Percentiles rank a stretch among this genome's conserved stretches.
These are phyloP conservation scores for Perilla frutescens DNA, from an alignment of 257 asterid species.

Conservation along the genomic window DNA sequence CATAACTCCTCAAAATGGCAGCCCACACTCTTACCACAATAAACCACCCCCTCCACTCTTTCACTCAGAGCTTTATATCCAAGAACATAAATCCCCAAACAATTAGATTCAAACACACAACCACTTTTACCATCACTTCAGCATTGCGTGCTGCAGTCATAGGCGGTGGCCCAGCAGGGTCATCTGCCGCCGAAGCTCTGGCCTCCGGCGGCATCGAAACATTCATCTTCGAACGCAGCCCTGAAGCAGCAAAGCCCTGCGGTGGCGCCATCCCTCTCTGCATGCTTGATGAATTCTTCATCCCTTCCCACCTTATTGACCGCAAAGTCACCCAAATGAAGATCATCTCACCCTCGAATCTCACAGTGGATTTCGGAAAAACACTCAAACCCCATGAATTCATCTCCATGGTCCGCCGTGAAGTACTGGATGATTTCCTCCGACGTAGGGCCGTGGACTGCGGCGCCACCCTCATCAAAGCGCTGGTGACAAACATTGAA, in stretches of 20 bases:
- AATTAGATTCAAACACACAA: conserved; percentile 30
- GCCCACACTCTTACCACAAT: conserved; percentile 45
- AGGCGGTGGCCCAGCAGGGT: conserved; percentile 93
- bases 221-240: conserved; percentile 81
- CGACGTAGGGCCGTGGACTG: conserved; percentile 60
- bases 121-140: conserved; percentile 36
- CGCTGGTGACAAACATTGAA: conserved; percentile 64
- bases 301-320: conserved; percentile 68
- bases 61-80: conserved; percentile 42
- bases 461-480: conserved; percentile 69
- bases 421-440: conserved; percentile 80
- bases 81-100: conserved; percentile 29
- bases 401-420: conserved; percentile 90
- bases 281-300: conserved; percentile 84
- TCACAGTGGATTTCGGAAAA: conserved; percentile 74
- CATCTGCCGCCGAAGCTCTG: conserved; percentile 85
- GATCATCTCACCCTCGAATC: conserved; percentile 82
- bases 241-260: conserved; percentile 77
- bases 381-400: conserved; percentile 69
- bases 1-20: conserved; percentile 52
- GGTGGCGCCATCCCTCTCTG: conserved; percentile 92
- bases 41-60: conserved; percentile 47
- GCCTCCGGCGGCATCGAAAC: conserved; percentile 83
- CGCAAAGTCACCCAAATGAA: conserved; percentile 79
- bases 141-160: conserved; percentile 78